phyloP scores from a whole-genome alignment of 768 basidiomycete genomes.

The Austroboletus festivus region DNA sequence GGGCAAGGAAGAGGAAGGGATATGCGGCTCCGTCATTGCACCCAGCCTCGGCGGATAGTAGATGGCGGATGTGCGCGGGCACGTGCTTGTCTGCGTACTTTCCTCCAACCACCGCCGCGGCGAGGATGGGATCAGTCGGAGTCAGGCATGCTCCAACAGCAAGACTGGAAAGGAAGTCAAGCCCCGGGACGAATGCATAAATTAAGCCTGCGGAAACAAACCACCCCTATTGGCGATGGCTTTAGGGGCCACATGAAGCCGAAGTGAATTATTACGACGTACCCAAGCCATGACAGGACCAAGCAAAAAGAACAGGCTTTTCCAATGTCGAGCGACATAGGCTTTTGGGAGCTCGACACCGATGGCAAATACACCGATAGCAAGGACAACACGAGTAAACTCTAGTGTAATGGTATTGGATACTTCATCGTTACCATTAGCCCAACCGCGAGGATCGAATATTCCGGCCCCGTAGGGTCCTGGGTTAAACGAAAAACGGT shows the following conservation, averaged over 20 bases:
- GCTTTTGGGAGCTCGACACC: conserved; percentile 97
- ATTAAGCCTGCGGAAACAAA: conserved; percentile 90
- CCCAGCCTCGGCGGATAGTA: conserved; percentile 75
- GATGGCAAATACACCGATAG: conserved; percentile 96
- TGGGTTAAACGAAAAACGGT: conserved; percentile 24
- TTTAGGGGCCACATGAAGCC: conserved; percentile 5
- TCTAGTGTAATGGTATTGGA: conserved; percentile 86
- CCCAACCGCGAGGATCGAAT: conserved; percentile 82
- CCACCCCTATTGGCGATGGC: conserved; percentile 65
- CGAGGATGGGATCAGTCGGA: conserved; percentile 57
- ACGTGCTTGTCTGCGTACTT: conserved; percentile 99
- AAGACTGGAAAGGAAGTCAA: conserved; percentile 85
- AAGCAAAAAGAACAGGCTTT: conserved; percentile 79
- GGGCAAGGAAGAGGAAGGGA: conserved; percentile 86
- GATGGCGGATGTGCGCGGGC: conserved; percentile 69
- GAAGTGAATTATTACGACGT: conserved; percentile 28
- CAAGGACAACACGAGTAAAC: conserved; percentile 85
- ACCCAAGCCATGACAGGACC: conserved; percentile 85
- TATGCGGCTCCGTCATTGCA: conserved; percentile 98
- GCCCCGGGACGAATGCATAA: conserved; percentile 84
- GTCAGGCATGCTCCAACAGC: conserved; percentile 92
- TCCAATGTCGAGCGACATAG: conserved; percentile 94
- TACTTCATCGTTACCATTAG: conserved; percentile 40
- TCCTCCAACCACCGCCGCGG: conserved; percentile 72
- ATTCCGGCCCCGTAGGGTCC: conserved; percentile 81